Evolutionary conservation across 441 rosid species (phyloP), one percentile per base, ranked within the genome.

Genomic region (Raphanus hybrid): DNA sequence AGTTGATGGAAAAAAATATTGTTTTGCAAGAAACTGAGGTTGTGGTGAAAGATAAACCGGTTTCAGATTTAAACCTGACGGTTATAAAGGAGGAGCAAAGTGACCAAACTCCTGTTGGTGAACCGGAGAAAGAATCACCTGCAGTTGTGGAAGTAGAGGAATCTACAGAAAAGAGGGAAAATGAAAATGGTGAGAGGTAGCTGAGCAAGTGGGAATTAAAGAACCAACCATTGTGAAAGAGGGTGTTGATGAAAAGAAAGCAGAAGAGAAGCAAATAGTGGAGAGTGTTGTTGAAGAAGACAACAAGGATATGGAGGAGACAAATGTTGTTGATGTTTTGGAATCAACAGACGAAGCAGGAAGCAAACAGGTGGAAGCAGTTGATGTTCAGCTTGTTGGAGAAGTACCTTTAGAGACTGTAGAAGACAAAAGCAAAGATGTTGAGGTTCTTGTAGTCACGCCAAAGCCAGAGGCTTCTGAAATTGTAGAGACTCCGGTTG

Each of bases 1-100:
- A 73, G 67, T 58, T 73, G 78, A 73, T 73, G 78, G 81, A 68
- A 35, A 81, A 76, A 73, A 75, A 81, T 29, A 64, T 58, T 54
- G 78, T 64, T 34, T 67, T 61, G 6, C 14, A 60, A 35, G 76
- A 75, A 58, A 64, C 59, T 52, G 18, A 34, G 3, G 52, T 3
- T 43, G 14, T 43, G 5, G 14, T 43, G 52, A 43, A 43, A 43
- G 73, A 64, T n/a, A 48, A 55, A 69, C 64, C 64, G 14, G 37
- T 43, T 43, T 69, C 67, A 23, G 72, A 69, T 69, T 69, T 50
- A 74, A 64, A 64, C 68, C n/a, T 23, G 37, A 52, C 0, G 29
- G 54, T 39, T n/a, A 18, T 16, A 0, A 78, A 74, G 59, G 82
- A 74, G 52, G 75, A 78, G 23, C 8, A 68, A 41, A 63, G 10